Percentiles rank a stretch among this genome's conserved stretches.
phyloP scores from a whole-genome alignment of 2,329 filamentous ascomycete species.

The Ophiostoma quercus region DNA sequence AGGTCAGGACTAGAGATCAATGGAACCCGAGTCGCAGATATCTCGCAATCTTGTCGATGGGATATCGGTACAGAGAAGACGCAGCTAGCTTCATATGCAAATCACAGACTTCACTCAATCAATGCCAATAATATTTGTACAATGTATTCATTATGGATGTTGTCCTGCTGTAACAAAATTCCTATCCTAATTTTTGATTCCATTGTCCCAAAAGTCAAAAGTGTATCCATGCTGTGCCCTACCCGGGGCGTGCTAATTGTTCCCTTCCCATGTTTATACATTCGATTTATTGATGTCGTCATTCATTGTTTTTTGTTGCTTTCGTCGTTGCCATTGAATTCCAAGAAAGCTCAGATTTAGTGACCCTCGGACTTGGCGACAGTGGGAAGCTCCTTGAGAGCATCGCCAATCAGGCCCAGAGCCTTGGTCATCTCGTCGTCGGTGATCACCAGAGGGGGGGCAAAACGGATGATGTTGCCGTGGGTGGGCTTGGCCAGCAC shows the following conservation, averaged over 20 bases:
- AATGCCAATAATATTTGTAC: neutral
- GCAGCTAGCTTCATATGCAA: too few relatives aligned
- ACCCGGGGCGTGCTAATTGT: slow-evolving; percentile 4
- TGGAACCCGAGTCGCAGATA: neutral
- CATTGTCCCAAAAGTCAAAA: slow-evolving; percentile 3
- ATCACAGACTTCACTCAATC: too few relatives aligned
- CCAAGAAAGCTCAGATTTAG: slow-evolving; percentile 23
- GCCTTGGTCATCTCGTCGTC: slow-evolving; percentile 78
- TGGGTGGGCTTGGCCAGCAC: slow-evolving; percentile 96
- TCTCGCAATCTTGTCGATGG: neutral
- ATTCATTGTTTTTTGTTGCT: neutral
- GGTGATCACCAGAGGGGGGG: slow-evolving; percentile 91
- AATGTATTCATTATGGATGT: neutral
- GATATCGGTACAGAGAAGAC: neutral
- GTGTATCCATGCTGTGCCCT: slow-evolving; percentile 13
- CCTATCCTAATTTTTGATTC: neutral
- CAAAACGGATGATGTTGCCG: slow-evolving; percentile 95
- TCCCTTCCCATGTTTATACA: slow-evolving; percentile 7
- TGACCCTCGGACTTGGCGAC: slow-evolving; percentile 44
- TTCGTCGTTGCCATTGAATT: too few relatives aligned
- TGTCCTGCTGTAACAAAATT: neutral
- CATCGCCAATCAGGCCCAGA: slow-evolving; percentile 71
- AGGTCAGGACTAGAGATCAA: too few relatives aligned
- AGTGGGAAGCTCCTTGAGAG: slow-evolving; percentile 73
- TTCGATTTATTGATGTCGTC: neutral